Evolutionary conservation across 2,329 filamentous ascomycete species (phyloP), one percentile per base, ranked within the genome.

Genomic region (Ophiostoma sp.): DNA sequence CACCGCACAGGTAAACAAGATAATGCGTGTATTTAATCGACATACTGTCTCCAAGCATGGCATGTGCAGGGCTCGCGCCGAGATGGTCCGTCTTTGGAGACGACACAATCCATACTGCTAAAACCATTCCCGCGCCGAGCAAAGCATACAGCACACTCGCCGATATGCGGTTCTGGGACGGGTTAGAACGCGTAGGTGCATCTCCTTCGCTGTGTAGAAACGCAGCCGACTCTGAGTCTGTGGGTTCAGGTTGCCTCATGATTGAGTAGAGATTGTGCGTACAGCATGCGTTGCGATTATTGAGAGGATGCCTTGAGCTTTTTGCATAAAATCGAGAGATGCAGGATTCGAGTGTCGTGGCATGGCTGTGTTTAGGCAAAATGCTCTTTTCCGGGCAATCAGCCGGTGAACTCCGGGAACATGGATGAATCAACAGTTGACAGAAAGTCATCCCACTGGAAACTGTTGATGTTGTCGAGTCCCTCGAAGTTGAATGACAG

Each of bases 361-460:
- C 44, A 20, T n/a, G 44, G 20, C 17, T 48, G 17, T 7, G n/a
- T 48, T 48, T 48, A 48, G 44, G 44, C 44, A 48, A 20, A 48
- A 48, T 48, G 44, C 11, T 6, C 44, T 48, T 48, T 48, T 8
- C 20, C 44, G 44, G 20, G 2, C 6, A n/a, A 48, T 48, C 44
- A 48, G 17, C 4, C 44, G 44, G 7, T 48, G 7, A 48, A n/a
- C 15, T 31, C 31, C 4, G 68, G 48, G 48, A 67, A 69, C 62
- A 69, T 41, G 1, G 70, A 33, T 13, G 48, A 44, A 41, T 71
- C 67, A 13, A 67, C 48, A 13, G 41, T 54, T 0, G 67, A 68
- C 2, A 71, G 23, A 23, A 71, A 31, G 15, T 71, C 70, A 44
- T 71, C 70, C 70, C 70, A 71, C 62, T 71, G 67, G 13, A 44